Conservation (phyloP, 352 stramenopile species). For the Globisporangium spinosum region DNA sequence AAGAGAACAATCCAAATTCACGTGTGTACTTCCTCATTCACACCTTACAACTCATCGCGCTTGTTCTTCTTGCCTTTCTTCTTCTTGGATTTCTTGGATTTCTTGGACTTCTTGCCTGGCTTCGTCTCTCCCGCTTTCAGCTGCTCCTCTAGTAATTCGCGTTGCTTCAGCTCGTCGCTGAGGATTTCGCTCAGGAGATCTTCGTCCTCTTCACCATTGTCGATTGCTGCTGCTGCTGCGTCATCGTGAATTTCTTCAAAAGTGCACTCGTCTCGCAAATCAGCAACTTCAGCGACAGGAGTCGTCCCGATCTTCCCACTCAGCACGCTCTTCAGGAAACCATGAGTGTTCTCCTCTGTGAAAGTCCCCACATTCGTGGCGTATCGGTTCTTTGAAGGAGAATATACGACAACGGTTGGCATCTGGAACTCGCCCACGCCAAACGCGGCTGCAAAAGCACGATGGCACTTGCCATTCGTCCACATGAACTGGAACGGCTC, state of each 20-base stretch:
- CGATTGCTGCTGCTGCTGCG: conserved; percentile 9
- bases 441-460: conserved; percentile 62
- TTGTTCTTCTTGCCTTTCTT: conserved; percentile 50
- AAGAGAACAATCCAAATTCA: background rate
- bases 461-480: conserved; percentile 74
- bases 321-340: conserved; percentile 65
- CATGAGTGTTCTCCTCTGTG: conserved; percentile 47
- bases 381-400: conserved; percentile 66
- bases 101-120: conserved; percentile 33
- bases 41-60: conserved; percentile 52
- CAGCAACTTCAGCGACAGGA: conserved; percentile 38
- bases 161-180: conserved; percentile 58
- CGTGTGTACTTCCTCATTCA: background rate
- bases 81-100: conserved; percentile 48
- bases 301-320: conserved; percentile 57
- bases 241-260: conserved; percentile 46
- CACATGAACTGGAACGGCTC: conserved; percentile 76
- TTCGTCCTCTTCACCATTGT: conserved; percentile 51
- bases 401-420: conserved; percentile 72
- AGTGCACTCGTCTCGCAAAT: conserved; percentile 44
- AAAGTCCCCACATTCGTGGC: conserved; percentile 68
- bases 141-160: conserved; percentile 46
- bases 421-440: conserved; percentile 71
- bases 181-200: conserved; percentile 76
- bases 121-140: conserved; percentile 34